Conservation (phyloP, 2,329 filamentous ascomycete species). For the Sphaerulina vaccinii region DNA sequence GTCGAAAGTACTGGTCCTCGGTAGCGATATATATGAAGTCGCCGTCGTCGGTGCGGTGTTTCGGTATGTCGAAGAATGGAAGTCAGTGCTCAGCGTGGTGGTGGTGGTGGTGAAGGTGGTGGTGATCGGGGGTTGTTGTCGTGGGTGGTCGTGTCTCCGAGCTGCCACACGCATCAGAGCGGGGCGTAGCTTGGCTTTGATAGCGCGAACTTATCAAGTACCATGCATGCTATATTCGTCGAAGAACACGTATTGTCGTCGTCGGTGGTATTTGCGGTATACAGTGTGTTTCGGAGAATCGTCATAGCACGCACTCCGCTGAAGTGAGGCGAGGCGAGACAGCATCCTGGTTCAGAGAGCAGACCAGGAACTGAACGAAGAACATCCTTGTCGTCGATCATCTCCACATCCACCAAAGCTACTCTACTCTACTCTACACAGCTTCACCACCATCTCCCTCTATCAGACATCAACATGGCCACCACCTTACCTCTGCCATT, state of each 20-base stretch:
- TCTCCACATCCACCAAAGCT: slow-evolving; percentile 6
- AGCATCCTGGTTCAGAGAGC: neutral
- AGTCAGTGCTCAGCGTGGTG: neutral
- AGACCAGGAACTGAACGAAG: slow-evolving; percentile 5
- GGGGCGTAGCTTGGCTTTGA: too few relatives aligned
- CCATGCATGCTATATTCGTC: too few relatives aligned
- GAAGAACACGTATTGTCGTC: too few relatives aligned
- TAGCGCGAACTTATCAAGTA: too few relatives aligned
- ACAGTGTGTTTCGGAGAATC: too few relatives aligned
- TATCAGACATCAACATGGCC: slow-evolving; percentile 25
- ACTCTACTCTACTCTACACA: neutral
- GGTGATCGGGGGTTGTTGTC: neutral
- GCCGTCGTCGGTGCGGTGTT: neutral
- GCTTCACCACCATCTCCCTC: slow-evolving; percentile 11
- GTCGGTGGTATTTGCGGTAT: too few relatives aligned
- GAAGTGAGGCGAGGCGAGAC: neutral
- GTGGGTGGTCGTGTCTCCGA: neutral
- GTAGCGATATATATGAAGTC: too few relatives aligned
- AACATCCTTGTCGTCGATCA: slow-evolving; percentile 8
- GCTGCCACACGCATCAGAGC: too few relatives aligned
- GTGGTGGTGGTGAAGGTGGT: neutral
- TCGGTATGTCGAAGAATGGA: too few relatives aligned
- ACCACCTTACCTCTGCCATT: slow-evolving; percentile 28
- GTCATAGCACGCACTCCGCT: slow-evolving; percentile 2
- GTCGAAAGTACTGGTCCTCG: neutral